These are phyloP conservation scores for Fusarium luffae DNA, from an alignment of 2,329 filamentous ascomycete species.

Conservation along the genomic window DNA sequence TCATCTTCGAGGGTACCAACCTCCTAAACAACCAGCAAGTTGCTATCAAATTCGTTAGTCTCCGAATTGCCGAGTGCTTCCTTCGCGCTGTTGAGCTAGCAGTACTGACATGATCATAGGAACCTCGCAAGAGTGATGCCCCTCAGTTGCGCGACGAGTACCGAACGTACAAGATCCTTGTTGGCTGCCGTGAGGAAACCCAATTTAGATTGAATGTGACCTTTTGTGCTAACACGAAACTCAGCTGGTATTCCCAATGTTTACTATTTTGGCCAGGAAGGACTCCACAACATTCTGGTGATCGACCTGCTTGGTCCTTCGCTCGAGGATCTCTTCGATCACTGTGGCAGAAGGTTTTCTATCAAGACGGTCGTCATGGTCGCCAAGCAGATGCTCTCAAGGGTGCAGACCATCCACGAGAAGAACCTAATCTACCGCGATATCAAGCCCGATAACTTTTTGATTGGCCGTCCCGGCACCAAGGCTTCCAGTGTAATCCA, in stretches of 20 bases:
- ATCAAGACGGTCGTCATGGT: conserved; percentile 99
- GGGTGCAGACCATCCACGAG: conserved; percentile 94
- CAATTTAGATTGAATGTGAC: conserved; percentile 46
- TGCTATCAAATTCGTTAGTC: conserved; percentile 95
- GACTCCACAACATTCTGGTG: conserved; percentile 97
- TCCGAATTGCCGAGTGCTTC: not conserved
- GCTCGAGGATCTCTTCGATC: conserved; percentile 96
- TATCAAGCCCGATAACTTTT: conserved; percentile 99
- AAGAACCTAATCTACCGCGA: conserved; percentile 99
- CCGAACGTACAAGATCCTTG: conserved; percentile 98
- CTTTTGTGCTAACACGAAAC: conserved; percentile 37
- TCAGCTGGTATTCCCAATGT: conserved; percentile 98
- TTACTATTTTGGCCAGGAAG: conserved; percentile 99
- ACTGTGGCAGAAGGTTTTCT: conserved; percentile 93
- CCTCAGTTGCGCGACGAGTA: conserved; percentile 98
- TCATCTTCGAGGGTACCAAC: conserved; percentile 99
- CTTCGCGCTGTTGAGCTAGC: not conserved
- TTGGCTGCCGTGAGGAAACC: conserved; percentile 87
- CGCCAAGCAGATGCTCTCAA: conserved; percentile 97
- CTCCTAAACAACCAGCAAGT: conserved; percentile 99
- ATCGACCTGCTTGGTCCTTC: conserved; percentile 96
- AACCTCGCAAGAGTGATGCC: conserved; percentile 98
- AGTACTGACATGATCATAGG: conserved; percentile 63
- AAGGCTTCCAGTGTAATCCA: conserved; percentile 99
- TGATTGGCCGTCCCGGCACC: conserved; percentile 90